phyloP scores from a whole-genome alignment of 805 yeast species.

The Metschnikowia kunwiensis region DNA sequence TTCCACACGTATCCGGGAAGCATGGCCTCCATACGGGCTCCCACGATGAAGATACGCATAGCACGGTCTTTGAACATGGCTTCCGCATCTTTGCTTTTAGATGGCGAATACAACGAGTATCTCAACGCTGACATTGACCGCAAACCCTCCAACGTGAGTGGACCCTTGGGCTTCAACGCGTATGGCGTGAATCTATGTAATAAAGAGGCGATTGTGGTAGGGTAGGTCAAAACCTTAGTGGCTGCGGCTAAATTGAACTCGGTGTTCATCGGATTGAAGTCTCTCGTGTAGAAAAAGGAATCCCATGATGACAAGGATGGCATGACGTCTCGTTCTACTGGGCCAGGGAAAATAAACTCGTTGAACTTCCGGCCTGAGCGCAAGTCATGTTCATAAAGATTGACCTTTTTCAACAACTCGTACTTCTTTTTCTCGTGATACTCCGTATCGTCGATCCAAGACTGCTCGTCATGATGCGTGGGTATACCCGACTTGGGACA shows the following conservation, averaged over 20 bases:
- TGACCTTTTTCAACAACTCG: slow-evolving; percentile 78
- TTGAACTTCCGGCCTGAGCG: slow-evolving; percentile 93
- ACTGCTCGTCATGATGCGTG: slow-evolving; percentile 86
- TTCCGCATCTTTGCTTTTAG: slow-evolving; percentile 46
- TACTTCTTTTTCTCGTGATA: slow-evolving; percentile 68
- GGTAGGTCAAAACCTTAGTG: slow-evolving; percentile 91
- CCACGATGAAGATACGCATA: slow-evolving; percentile 81
- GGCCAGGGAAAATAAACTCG: slow-evolving; percentile 89
- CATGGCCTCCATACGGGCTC: slow-evolving; percentile 91
- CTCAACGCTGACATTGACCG: slow-evolving; percentile 90
- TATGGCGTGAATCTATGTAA: slow-evolving; percentile 87
- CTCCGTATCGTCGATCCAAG: slow-evolving; percentile 77
- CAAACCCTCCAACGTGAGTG: slow-evolving; percentile 86
- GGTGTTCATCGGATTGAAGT: slow-evolving; percentile 93
- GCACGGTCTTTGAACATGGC: slow-evolving; percentile 75
- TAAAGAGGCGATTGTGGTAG: slow-evolving; percentile 81
- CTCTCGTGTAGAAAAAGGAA: slow-evolving; percentile 85
- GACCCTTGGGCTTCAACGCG: slow-evolving; percentile 75
- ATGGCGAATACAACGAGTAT: slow-evolving; percentile 78
- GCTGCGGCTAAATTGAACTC: slow-evolving; percentile 94
- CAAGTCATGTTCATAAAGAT: slow-evolving; percentile 90
- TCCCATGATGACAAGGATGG: slow-evolving; percentile 89
- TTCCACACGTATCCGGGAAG: slow-evolving; percentile 95
- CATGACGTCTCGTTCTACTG: slow-evolving; percentile 68
- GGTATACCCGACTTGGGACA: slow-evolving; percentile 97